Evolutionary conservation across 2,329 filamentous ascomycete genomes (phyloP), one percentile per base, ranked within the genome.

Genomic region (Colletotrichum phormii): DNA sequence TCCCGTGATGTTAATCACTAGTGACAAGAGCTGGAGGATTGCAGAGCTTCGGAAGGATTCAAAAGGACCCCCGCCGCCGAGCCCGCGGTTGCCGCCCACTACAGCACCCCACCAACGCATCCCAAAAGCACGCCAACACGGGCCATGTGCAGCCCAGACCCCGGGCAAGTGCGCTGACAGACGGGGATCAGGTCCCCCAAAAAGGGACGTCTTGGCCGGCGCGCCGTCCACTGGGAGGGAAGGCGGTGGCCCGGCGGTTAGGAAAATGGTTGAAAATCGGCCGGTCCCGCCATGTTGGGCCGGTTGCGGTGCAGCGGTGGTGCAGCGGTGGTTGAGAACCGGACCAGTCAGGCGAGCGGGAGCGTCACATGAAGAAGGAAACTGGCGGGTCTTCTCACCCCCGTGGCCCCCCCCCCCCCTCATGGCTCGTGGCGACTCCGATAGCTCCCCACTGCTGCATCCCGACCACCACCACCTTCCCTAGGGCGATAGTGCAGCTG

Each of bases 221-320:
- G 59, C 37, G 53, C 26, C 69, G 59, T 59, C 59, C 69, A 72
- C 53, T 72, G 31, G n/a, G 31, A 42, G 33, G 13, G 42, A 42
- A 49, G 42, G 42, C 42, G 42, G 18, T 49, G 42, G 42, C 15
- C 18, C 42, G 18, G 3, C n/a, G 42, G 3, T 5, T n/a, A 15
- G n/a, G 29, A 53, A 63, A 35, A 29, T n/a, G 42, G 24, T 24
- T 63, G 51, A n/a, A 22, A 72, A 59, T 59, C 69, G 69, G 69
- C 69, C 69, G 69, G 65, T 69, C 62, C 69, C 69, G 69, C 69
- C 69, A 31, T n/a, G 53, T 37, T 59, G 69, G 69, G 15, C 65
- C 69, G 69, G 65, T 60, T 69, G 69, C 69, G 65, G 59, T 69
- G 42, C 60, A 35, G 46, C 37, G 5, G 46, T 63, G 29, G 60